Percentiles rank a stretch among this genome's conserved stretches.
Evolutionary conservation across 495 filamentous ascomycete species (phyloP).

Genomic region (Patellaria atrata): DNA sequence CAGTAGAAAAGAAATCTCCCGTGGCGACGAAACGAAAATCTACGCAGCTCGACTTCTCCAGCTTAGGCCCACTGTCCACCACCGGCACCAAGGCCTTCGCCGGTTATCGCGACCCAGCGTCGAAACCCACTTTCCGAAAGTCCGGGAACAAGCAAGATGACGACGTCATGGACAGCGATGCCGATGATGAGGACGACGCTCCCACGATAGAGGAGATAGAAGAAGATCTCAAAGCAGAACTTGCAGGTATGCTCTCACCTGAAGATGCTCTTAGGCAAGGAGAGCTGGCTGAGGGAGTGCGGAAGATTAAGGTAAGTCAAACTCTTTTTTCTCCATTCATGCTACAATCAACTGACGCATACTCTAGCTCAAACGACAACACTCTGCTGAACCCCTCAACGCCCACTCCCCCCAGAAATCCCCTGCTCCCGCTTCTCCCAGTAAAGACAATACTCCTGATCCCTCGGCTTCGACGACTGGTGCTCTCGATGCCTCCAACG

Average conservation of each 20-base stretch:
- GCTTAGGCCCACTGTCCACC: conserved; percentile 57
- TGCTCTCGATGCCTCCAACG: conserved; percentile 10
- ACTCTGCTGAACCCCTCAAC: conserved; percentile 64
- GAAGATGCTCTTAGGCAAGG: conserved; percentile 76
- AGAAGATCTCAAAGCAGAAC: conserved; percentile 53
- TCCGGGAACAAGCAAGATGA: conserved; percentile 40
- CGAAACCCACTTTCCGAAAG: conserved; percentile 39
- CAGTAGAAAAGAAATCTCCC: conserved; percentile 38
- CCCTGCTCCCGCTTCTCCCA: conserved; percentile 32
- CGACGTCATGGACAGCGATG: conserved; percentile 62
- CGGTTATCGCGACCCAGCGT: conserved; percentile 62
- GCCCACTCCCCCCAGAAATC: conserved; percentile 29
- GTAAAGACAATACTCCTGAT: conserved; percentile 25
- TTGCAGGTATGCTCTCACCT: conserved; percentile 40
- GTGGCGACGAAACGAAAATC: conserved; percentile 55
- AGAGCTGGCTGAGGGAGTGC: conserved; percentile 79
- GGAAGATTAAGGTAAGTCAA: conserved; percentile 72
- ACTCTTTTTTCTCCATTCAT: neutral
- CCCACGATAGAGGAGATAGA: conserved; percentile 43
- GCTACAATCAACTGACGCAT: conserved; percentile 14
- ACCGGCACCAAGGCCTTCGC: conserved; percentile 79
- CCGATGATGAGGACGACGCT: conserved; percentile 46
- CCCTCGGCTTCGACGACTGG: conserved; percentile 22
- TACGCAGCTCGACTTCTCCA: conserved; percentile 64
- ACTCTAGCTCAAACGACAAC: conserved; percentile 79